Evolutionary conservation across 148 eudicot genomes (phyloP).

Genomic region (Camellia lanceoleosa): DNA sequence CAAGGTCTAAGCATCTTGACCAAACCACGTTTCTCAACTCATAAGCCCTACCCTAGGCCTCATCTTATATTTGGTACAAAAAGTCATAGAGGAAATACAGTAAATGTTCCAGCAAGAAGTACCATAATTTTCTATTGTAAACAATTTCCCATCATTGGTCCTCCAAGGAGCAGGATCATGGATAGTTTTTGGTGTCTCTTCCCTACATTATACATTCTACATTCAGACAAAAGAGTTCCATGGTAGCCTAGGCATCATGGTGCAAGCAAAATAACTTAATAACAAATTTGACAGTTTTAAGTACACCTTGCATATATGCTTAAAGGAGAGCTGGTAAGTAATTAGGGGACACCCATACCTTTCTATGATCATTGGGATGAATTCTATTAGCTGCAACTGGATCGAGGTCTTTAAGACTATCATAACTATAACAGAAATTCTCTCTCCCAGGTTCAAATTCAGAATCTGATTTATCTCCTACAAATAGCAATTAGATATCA

Average conservation of each 20-base stretch:
- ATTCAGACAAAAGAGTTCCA: neutral
- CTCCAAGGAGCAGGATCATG: neutral
- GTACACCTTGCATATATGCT: neutral
- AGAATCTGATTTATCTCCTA: slow-evolving; percentile 35
- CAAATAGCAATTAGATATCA: slow-evolving; percentile 10
- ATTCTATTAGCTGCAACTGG: slow-evolving; percentile 88
- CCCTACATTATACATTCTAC: neutral
- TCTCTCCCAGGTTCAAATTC: slow-evolving; percentile 29
- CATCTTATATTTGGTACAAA: neutral
- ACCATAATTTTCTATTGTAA: neutral
- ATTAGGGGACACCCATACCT: slow-evolving; percentile 38
- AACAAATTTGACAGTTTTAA: neutral
- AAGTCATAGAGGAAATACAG: neutral
- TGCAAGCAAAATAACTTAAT: neutral
- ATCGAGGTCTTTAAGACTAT: slow-evolving; percentile 64
- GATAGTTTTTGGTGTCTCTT: slow-evolving; percentile 9
- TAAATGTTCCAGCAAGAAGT: neutral
- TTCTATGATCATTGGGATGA: slow-evolving; percentile 91
- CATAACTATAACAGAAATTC: slow-evolving; percentile 39
- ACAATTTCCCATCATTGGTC: neutral
- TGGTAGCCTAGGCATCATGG: neutral
- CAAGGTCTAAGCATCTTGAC: neutral
- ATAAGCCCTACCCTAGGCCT: neutral
- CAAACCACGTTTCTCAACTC: neutral
- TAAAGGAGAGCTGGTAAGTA: neutral